Conservation (phyloP, 768 basidiomycete species). For the Suillus alpinus region DNA sequence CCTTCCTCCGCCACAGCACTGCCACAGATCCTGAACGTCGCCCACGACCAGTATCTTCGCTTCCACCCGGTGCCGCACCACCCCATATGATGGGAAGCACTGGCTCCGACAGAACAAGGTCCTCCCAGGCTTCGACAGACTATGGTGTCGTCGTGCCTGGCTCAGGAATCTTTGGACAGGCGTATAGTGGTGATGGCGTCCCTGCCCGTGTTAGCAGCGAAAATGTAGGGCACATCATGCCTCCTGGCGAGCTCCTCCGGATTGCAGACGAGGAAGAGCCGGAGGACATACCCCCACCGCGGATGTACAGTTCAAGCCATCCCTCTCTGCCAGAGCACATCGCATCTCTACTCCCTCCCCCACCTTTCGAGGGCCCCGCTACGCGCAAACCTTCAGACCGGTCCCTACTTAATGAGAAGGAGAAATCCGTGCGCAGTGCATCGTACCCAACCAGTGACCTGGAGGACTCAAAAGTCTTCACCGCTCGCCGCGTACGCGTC, state of each 20-base stretch:
- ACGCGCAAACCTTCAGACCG: conserved; percentile 14
- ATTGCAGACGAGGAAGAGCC: conserved; percentile 34
- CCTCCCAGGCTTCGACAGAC: conserved; percentile 38
- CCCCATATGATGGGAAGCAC: conserved; percentile 37
- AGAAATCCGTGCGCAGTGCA: conserved; percentile 31
- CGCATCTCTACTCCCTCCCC: conserved; percentile 39
- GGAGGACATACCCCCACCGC: conserved; percentile 18
- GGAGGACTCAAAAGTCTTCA: conserved; percentile 32
- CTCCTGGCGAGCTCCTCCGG: conserved; percentile 33
- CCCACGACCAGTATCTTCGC: conserved; percentile 21
- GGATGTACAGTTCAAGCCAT: conserved; percentile 28
- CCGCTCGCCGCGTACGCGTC: conserved; percentile 39
- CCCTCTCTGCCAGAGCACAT: conserved; percentile 25
- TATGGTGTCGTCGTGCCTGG: conserved; percentile 31
- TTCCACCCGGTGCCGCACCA: conserved; percentile 33
- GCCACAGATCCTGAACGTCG: conserved; percentile 17
- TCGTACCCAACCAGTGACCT: conserved; percentile 32
- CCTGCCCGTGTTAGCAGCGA: conserved; percentile 31
- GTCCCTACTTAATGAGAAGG: conserved; percentile 29
- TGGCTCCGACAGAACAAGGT: conserved; percentile 36
- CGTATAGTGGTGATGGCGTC: conserved; percentile 22
- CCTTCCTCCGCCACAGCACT: conserved; percentile 50
- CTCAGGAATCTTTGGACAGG: conserved; percentile 31
- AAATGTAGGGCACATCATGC: conserved; percentile 32
- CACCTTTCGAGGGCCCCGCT: conserved; percentile 33